phyloP scores from a whole-genome alignment of 768 basidiomycete species.

The Amanita rimosa region DNA sequence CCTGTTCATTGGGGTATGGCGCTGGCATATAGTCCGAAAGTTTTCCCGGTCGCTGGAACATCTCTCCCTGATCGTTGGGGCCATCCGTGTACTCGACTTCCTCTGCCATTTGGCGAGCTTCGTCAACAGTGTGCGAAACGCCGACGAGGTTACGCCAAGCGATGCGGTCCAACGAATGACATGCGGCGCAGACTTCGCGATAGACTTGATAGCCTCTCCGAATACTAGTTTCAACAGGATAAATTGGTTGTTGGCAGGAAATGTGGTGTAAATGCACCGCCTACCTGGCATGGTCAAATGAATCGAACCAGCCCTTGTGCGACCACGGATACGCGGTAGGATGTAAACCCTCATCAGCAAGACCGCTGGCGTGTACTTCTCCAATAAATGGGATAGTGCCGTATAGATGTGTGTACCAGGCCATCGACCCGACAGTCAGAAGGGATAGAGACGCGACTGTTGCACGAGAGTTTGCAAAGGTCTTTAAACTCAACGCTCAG shows the following conservation, averaged over 20 bases:
- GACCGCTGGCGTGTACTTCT: slow-evolving; percentile 87
- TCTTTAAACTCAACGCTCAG: slow-evolving; percentile 25
- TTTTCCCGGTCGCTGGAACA: slow-evolving; percentile 98
- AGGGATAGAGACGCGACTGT: slow-evolving; percentile 67
- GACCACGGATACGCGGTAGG: slow-evolving; percentile 82
- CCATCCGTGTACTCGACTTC: slow-evolving; percentile 96
- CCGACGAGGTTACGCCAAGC: slow-evolving; percentile 99
- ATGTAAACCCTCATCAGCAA: slow-evolving; percentile 92
- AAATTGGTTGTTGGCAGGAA: background rate
- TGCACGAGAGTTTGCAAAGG: slow-evolving; percentile 57
- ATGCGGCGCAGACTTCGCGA: slow-evolving; percentile 97
- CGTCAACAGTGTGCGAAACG: slow-evolving; percentile 91
- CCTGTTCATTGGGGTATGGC: slow-evolving; percentile 97
- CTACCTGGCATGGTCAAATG: slow-evolving; percentile 95
- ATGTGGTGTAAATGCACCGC: slow-evolving; percentile 9
- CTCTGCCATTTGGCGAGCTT: slow-evolving; percentile 86
- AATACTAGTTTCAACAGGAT: slow-evolving; percentile 41
- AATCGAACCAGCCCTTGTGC: slow-evolving; percentile 79
- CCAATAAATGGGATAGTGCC: slow-evolving; percentile 83
- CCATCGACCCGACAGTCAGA: slow-evolving; percentile 79
- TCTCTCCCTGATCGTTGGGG: slow-evolving; percentile 89
- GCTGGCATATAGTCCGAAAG: slow-evolving; percentile 93
- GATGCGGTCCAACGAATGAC: slow-evolving; percentile 97
- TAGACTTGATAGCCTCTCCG: slow-evolving; percentile 96
- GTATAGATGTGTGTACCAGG: slow-evolving; percentile 95